Base-by-base conservation (phyloP, 225 moss, liverwort and hornwort species). In the Pseudoscleropodium purum region DNA sequence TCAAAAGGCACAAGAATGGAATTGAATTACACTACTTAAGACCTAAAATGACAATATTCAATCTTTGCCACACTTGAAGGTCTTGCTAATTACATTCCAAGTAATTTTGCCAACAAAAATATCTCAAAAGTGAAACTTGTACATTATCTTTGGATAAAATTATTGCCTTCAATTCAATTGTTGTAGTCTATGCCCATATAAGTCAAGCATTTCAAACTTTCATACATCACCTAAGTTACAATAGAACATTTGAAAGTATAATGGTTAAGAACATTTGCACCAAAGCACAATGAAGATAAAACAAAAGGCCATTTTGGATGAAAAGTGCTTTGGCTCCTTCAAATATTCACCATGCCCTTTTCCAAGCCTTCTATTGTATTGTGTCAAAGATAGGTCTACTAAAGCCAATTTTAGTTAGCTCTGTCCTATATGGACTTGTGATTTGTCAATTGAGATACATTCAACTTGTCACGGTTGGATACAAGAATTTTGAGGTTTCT, bases 281-380 rank as follows among this genome's bases (percentile, higher is more conserved):
- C 0, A 1, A 8, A 49, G 5, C 0, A 49, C 7, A 7, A 1
- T 2, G 0, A 75, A 1, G 30, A 47, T 7, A 18, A 6, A 74
- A 45, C 0, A 2, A 0, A 18, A 33, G 13, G 13, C 3, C 34
- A 34, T 51, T 49, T 0, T 33, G 0, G 21, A 34, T 51, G 13
- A 34, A 76, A 51, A 51, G 13, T 24, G 1, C 6, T 24, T 2
- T 0, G 0, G 14, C 4, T 36, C 36, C 9, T 77, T 31, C 15
- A 54, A 54, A 24, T 24, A 77, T 21, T 8, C 1, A 34, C 6
- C 2, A 13, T 52, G 15, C 9, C 24, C 2, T 77, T 36, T 56
- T 54, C 37, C 15, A 37, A 56, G 23, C 6, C 4, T 1, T 77
- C 4, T 77, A 36, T 3, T 24, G 2, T 36, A 36, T 54, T 54